phyloP scores from a whole-genome alignment of 2,329 filamentous ascomycete genomes.

The Hymenoscyphus infarciens region DNA sequence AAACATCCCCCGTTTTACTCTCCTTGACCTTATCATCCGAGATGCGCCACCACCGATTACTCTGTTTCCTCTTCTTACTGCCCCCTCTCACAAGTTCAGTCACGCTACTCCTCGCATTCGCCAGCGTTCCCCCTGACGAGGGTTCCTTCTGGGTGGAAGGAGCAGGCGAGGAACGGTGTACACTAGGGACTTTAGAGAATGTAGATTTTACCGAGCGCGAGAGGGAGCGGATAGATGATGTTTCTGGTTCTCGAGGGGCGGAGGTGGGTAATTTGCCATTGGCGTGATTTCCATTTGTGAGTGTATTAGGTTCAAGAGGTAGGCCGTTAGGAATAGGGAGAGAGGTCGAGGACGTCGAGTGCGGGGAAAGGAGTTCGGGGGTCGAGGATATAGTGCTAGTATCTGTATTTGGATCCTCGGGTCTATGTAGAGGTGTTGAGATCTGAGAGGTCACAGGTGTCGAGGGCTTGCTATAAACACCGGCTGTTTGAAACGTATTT shows the following conservation, averaged over 20 bases:
- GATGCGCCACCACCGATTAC: conserved; percentile 93
- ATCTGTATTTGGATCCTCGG: conserved; percentile 24
- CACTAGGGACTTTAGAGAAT: conserved; percentile 41
- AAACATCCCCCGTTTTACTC: conserved; percentile 83
- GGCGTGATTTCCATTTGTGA: conserved; percentile 15
- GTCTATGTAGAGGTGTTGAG: conserved; percentile 34
- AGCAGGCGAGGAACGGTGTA: conserved; percentile 14
- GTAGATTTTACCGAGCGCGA: conserved; percentile 54
- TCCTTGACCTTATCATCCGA: conserved; percentile 97
- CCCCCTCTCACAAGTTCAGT: conserved; percentile 27
- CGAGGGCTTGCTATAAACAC: conserved; percentile 51
- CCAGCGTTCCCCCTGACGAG: background rate
- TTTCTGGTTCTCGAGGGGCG: conserved; percentile 42
- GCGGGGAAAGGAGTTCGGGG: conserved; percentile 30
- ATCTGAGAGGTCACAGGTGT: conserved; percentile 29
- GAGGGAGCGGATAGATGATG: conserved; percentile 52
- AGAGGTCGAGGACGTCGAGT: conserved; percentile 28
- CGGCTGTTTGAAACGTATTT: conserved; percentile 71
- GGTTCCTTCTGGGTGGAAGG: conserved; percentile 9
- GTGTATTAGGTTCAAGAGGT: background rate
- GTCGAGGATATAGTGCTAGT: conserved; percentile 28
- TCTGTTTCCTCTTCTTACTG: conserved; percentile 43
- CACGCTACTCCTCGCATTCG: conserved; percentile 10
- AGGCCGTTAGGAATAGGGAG: conserved; percentile 24
- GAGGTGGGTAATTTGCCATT: conserved; percentile 24